A percentile compares a stretch with the other conserved stretches of the same genome.
Evolutionary conservation across 1,284 basidiomycete genomes (phyloP).

Genomic region (Vanrija pseudolonga): DNA sequence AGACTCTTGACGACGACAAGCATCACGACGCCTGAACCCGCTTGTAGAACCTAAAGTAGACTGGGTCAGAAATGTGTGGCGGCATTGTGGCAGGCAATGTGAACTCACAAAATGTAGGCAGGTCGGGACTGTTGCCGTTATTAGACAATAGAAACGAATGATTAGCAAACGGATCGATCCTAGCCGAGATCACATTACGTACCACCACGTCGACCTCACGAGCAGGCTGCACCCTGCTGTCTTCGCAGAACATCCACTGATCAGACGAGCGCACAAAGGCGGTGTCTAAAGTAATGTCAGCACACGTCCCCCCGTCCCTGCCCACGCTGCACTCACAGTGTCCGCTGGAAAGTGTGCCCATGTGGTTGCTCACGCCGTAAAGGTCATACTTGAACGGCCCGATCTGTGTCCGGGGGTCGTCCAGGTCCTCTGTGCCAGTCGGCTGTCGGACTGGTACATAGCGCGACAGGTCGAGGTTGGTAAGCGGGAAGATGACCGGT

Average conservation of each 20-base stretch:
- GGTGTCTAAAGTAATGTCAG: conserved; percentile 59
- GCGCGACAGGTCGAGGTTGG: conserved; percentile 77
- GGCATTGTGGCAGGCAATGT: not conserved
- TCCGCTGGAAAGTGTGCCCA: conserved; percentile 81
- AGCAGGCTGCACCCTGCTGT: conserved; percentile 67
- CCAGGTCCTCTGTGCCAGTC: conserved; percentile 51
- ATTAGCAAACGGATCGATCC: not conserved
- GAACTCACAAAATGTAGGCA: conserved; percentile 73
- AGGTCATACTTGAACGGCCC: conserved; percentile 84
- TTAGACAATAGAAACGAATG: not conserved
- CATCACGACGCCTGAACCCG: conserved; percentile 27
- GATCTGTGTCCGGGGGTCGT: conserved; percentile 72
- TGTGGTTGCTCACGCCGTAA: conserved; percentile 88
- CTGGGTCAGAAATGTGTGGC: not conserved
- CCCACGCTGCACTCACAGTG: conserved; percentile 67
- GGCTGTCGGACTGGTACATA: conserved; percentile 82
- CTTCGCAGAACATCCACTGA: conserved; percentile 84
- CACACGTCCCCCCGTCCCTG: not conserved
- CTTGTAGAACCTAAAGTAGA: conserved; percentile 41
- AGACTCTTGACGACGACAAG: too few relatives aligned
- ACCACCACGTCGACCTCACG: conserved; percentile 80
- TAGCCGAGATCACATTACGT: conserved; percentile 46
- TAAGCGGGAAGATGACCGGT: conserved; percentile 81
- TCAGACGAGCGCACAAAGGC: conserved; percentile 71
- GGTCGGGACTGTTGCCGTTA: conserved; percentile 62